phyloP scores from a whole-genome alignment of 2,329 filamentous ascomycete species.

The Calycina marina region DNA sequence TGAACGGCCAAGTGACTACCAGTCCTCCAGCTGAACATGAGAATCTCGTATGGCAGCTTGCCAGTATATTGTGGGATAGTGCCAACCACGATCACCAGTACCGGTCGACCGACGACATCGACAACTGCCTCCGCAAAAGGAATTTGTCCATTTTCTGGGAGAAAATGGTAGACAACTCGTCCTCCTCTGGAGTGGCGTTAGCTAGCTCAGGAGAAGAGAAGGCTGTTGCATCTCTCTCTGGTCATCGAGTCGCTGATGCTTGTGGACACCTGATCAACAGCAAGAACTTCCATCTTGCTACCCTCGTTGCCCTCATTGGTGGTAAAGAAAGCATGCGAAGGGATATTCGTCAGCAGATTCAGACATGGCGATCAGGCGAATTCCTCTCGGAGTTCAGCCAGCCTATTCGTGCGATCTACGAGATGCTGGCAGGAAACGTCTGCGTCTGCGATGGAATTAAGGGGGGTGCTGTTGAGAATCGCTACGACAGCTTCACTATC shows the following conservation, averaged over 20 bases:
- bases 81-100: slow-evolving; percentile 31
- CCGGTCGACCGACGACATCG: slow-evolving; percentile 22
- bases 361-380: slow-evolving; percentile 70
- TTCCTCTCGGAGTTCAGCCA: slow-evolving; percentile 79
- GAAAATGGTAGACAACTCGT: slow-evolving; percentile 46
- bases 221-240: slow-evolving; percentile 66
- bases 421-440: slow-evolving; percentile 79
- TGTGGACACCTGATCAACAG: slow-evolving; percentile 65
- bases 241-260: slow-evolving; percentile 66
- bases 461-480: slow-evolving; percentile 61
- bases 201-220: slow-evolving; percentile 62
- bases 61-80: slow-evolving; percentile 77
- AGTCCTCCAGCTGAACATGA: slow-evolving; percentile 43
- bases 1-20: slow-evolving; percentile 25
- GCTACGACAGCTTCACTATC: slow-evolving; percentile 65
- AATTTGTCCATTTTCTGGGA: slow-evolving; percentile 55
- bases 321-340: slow-evolving; percentile 52
- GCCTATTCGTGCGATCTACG: slow-evolving; percentile 73
- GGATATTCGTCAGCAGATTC: slow-evolving; percentile 67
- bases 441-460: slow-evolving; percentile 68
- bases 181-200: slow-evolving; percentile 38
- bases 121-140: slow-evolving; percentile 36
- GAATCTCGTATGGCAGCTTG: slow-evolving; percentile 69
- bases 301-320: slow-evolving; percentile 70
- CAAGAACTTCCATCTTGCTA: slow-evolving; percentile 71